Percentiles rank a stretch among this genome's conserved stretches.
Conservation (phyloP, 2,329 filamentous ascomycete genomes). For the Fusarium tanahbumbuense region DNA sequence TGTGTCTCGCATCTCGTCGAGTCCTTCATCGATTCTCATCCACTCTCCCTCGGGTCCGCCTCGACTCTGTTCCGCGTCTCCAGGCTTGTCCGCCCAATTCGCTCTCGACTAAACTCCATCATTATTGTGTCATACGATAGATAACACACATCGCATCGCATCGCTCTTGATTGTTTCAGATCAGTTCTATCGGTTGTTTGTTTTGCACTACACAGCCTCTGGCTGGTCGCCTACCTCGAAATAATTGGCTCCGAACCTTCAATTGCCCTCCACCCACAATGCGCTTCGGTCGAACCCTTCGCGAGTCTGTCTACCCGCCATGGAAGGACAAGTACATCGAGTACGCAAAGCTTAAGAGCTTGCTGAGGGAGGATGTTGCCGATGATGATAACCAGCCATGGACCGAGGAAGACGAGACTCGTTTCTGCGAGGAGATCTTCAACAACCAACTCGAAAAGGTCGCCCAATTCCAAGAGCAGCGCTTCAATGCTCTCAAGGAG, state of each 20-base stretch:
- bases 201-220: background rate
- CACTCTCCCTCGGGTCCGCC: background rate
- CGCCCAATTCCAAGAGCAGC: conserved; percentile 85
- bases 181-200: background rate
- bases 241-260: conserved; percentile 16
- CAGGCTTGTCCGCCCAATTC: conserved; percentile 9
- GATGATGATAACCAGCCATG: conserved; percentile 73
- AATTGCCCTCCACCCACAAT: conserved; percentile 60
- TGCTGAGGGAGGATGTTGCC: conserved; percentile 81
- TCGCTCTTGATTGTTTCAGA: background rate
- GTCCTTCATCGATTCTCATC: background rate
- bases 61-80: conserved; percentile 10
- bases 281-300: conserved; percentile 93
- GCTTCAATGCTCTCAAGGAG: conserved; percentile 68
- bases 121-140: conserved; percentile 33
- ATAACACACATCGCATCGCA: background rate
- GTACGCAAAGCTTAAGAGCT: conserved; percentile 90
- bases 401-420: conserved; percentile 94
- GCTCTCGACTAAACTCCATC: conserved; percentile 22
- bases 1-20: background rate
- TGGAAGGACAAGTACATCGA: conserved; percentile 97
- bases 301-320: conserved; percentile 80
- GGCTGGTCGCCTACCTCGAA: conserved; percentile 11
- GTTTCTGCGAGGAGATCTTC: conserved; percentile 94
- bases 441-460: conserved; percentile 97